A percentile compares a stretch with the other conserved stretches of the same genome.
phyloP scores from a whole-genome alignment of 176 grass and related monocot species.

The Phoenix roebelenii region DNA sequence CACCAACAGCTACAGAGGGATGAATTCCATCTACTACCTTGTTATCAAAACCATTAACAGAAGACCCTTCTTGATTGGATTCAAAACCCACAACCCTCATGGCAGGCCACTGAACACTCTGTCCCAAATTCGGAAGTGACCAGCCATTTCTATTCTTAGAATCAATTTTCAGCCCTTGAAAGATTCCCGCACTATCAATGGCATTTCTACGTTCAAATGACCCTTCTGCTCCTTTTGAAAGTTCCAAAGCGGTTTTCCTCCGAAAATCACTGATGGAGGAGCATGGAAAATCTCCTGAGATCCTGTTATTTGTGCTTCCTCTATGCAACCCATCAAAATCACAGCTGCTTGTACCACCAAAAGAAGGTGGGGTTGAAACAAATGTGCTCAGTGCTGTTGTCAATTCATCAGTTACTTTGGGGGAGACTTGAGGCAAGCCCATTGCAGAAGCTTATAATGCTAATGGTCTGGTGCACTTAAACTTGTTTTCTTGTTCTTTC shows the following conservation, averaged over 20 bases:
- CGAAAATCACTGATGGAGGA: constrained; percentile 27
- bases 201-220: constrained; percentile 17
- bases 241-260: constrained; percentile 30
- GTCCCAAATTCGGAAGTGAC: constrained; percentile 29
- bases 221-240: constrained; percentile 21
- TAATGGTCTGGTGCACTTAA: neutral
- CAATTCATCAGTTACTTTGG: constrained; percentile 29
- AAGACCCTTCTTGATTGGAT: constrained; percentile 25
- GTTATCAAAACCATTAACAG: constrained; percentile 14
- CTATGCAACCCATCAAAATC: constrained; percentile 23
- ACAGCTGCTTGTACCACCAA: constrained; percentile 7
- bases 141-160: constrained; percentile 21
- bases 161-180: constrained; percentile 39
- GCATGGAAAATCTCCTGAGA: constrained; percentile 18
- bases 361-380: constrained; percentile 24
- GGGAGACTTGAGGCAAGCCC: constrained; percentile 68
- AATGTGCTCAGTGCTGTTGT: constrained; percentile 31
- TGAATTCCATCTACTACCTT: constrained; percentile 26
- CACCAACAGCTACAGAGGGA: constrained; percentile 35
- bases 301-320: constrained; percentile 23
- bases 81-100: constrained; percentile 75
- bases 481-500: neutral
- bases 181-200: constrained; percentile 13
- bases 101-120: constrained; percentile 32
- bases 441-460: constrained; percentile 14